These are phyloP conservation scores for Pistacia atlantica DNA, from an alignment of 345 rosid species.

Conservation along the genomic window DNA sequence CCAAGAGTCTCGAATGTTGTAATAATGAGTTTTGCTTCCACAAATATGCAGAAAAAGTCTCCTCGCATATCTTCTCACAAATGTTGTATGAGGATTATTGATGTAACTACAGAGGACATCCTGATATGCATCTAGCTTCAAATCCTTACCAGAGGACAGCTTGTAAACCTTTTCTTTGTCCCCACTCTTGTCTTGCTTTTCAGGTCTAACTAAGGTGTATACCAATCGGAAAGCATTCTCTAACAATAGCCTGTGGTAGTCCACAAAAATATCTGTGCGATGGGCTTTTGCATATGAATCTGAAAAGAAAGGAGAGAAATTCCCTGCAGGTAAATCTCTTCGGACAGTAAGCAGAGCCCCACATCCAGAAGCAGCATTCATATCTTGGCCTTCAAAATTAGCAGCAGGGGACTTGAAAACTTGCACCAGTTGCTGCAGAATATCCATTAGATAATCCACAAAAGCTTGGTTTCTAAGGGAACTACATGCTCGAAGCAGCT, in stretches of 20 bases:
- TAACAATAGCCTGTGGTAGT: constrained; percentile 84
- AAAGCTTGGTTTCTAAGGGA: constrained; percentile 83
- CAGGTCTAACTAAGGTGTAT: constrained; percentile 95
- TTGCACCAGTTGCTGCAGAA: constrained; percentile 86
- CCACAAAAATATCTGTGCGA: constrained; percentile 79
- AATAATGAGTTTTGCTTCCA: constrained; percentile 96
- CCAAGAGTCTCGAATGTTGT: constrained; percentile 94
- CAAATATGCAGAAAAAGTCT: constrained; percentile 95
- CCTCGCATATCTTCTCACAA: constrained; percentile 96
- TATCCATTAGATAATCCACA: constrained; percentile 91
- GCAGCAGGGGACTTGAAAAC: constrained; percentile 75
- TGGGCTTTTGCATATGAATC: constrained; percentile 97
- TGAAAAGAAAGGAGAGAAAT: constrained; percentile 96
- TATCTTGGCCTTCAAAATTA: constrained; percentile 63
- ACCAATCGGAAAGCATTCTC: constrained; percentile 94
- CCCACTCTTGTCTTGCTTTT: constrained; percentile 90
- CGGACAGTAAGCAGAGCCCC: constrained; percentile 87
- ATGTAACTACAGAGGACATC: constrained; percentile 97
- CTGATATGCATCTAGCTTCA: constrained; percentile 95
- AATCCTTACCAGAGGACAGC: constrained; percentile 64
- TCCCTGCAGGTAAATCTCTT: constrained; percentile 92
- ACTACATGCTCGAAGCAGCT: constrained; percentile 80
- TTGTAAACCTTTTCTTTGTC: constrained; percentile 83
- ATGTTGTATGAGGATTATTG: constrained; percentile 91
- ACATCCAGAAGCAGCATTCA: constrained; percentile 83